These are phyloP conservation scores for Saksenaea vasiformis DNA, from an alignment of 371 early-diverging fungal species.

Conservation along the genomic window DNA sequence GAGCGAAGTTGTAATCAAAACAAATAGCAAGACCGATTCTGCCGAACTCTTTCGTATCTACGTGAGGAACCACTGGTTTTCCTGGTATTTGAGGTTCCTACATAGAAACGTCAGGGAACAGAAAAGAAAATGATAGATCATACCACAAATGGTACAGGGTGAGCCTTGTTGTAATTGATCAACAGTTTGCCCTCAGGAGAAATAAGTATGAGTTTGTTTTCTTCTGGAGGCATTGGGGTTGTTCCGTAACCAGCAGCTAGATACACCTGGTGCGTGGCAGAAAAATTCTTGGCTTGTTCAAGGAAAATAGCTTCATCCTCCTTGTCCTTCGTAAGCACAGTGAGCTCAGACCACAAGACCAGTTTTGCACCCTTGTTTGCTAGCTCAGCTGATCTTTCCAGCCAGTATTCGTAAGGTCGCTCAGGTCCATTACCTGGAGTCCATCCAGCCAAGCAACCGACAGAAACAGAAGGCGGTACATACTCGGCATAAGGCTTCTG, in stretches of 20 bases:
- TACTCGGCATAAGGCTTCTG: conserved; percentile 29
- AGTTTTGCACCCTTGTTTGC: conserved; percentile 48
- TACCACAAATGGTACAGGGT: conserved; percentile 55
- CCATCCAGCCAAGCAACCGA: conserved; percentile 40
- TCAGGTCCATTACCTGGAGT: conserved; percentile 12
- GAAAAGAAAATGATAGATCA: neutral
- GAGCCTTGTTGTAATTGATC: conserved; percentile 54
- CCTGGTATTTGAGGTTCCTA: conserved; percentile 45
- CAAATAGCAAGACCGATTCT: conserved; percentile 56
- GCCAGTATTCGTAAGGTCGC: conserved; percentile 28
- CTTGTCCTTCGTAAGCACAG: conserved; percentile 17
- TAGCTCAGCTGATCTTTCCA: conserved; percentile 21
- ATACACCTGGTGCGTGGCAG: conserved; percentile 39
- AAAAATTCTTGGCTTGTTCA: conserved; percentile 28
- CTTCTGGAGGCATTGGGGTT: conserved; percentile 1
- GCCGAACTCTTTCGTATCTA: conserved; percentile 52
- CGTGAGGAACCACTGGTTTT: conserved; percentile 40
- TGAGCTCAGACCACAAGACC: conserved; percentile 52
- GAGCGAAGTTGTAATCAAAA: conserved; percentile 56
- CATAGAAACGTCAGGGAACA: neutral
- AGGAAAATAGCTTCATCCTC: conserved; percentile 29
- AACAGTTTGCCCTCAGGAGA: conserved; percentile 47
- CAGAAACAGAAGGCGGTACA: conserved; percentile 29
- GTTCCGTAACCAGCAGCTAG: conserved; percentile 41
- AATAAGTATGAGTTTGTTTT: conserved; percentile 52